phyloP scores from a whole-genome alignment of 192 early-diverging fungal genomes.

The Glomus cerebriforme region DNA sequence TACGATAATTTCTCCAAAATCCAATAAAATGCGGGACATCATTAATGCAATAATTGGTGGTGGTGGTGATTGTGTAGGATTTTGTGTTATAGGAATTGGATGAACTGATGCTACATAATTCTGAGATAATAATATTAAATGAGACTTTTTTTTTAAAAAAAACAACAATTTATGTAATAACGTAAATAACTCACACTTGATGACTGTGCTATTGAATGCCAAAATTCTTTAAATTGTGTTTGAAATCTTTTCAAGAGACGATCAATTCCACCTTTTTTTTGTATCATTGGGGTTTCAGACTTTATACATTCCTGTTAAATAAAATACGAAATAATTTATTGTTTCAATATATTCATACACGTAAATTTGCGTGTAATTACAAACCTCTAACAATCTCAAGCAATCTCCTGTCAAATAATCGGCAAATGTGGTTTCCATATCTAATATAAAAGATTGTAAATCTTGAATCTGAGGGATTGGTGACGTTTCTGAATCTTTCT shows the following conservation, averaged over 20 bases:
- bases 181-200: slow-evolving; percentile 34
- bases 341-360: neutral
- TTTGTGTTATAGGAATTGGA: slow-evolving; percentile 12
- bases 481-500: neutral
- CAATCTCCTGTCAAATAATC: slow-evolving; percentile 39
- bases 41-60: slow-evolving; percentile 32
- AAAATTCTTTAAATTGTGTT: slow-evolving; percentile 39
- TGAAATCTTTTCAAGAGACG: slow-evolving; percentile 41
- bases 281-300: slow-evolving; percentile 38
- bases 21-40: slow-evolving; percentile 39
- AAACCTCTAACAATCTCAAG: slow-evolving; percentile 39
- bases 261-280: slow-evolving; percentile 33
- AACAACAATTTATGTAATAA: too few species aligned
- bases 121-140: neutral
- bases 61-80: slow-evolving; percentile 8
- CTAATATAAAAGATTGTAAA: slow-evolving; percentile 32
- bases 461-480: neutral
- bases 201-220: slow-evolving; percentile 41
- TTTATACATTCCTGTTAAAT: slow-evolving; percentile 41
- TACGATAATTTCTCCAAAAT: slow-evolving; percentile 39
- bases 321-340: neutral
- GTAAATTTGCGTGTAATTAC: neutral
- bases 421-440: slow-evolving; percentile 37
- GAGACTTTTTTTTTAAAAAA: too few species aligned
- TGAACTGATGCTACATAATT: neutral